A percentile compares a stretch with the other conserved stretches of the same genome.
Evolutionary conservation across 805 yeast species (phyloP).

Genomic region (Wickerhamiella shivajii): DNA sequence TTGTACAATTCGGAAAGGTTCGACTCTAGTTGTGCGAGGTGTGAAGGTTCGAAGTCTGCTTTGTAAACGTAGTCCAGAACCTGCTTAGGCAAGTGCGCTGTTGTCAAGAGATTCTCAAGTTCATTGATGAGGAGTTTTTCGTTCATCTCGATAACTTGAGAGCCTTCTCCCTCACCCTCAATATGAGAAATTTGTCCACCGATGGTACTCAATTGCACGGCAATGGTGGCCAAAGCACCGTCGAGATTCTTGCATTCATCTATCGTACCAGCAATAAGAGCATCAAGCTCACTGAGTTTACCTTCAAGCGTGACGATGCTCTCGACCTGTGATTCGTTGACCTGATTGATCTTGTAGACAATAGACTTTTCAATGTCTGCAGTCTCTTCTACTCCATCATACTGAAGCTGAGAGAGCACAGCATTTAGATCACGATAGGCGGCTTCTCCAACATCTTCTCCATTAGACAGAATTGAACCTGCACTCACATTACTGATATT

Average conservation of each 20-base stretch:
- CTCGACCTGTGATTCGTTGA: conserved; percentile 49
- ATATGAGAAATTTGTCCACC: conserved; percentile 55
- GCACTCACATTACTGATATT: conserved; percentile 2
- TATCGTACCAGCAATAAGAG: conserved; percentile 31
- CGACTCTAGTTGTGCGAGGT: conserved; percentile 37
- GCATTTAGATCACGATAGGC: conserved; percentile 39
- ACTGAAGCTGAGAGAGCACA: conserved; percentile 54
- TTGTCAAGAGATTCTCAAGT: conserved; percentile 48
- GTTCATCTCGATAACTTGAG: conserved; percentile 72
- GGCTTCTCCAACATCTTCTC: conserved; percentile 9
- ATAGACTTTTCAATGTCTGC: conserved; percentile 43
- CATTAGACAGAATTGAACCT: background rate
- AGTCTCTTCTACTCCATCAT: conserved; percentile 53
- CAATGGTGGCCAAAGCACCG: conserved; percentile 39
- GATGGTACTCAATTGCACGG: conserved; percentile 48
- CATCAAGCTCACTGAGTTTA: conserved; percentile 30
- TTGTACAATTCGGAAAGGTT: conserved; percentile 47
- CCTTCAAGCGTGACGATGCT: conserved; percentile 38
- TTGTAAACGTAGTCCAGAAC: conserved; percentile 35
- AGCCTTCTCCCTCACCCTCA: conserved; percentile 63
- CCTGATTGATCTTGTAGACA: conserved; percentile 39
- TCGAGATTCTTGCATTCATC: conserved; percentile 42
- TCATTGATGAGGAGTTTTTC: conserved; percentile 62
- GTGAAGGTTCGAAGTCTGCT: conserved; percentile 34
- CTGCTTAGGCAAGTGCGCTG: conserved; percentile 49